These are phyloP conservation scores for Fusarium nurragi DNA, from an alignment of 2,329 filamentous ascomycete species.

Conservation along the genomic window DNA sequence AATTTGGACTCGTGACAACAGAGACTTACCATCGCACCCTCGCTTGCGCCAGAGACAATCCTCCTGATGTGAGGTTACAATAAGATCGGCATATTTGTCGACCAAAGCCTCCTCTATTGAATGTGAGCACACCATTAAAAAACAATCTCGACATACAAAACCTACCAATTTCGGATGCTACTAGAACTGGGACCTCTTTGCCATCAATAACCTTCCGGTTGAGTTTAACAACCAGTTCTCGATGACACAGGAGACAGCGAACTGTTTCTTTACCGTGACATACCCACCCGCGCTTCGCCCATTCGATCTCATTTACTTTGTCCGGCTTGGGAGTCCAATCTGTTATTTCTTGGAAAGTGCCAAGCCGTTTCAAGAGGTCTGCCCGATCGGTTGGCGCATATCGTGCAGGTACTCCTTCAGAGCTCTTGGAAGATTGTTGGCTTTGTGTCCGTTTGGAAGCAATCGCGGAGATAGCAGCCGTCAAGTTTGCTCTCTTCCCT, in stretches of 20 bases:
- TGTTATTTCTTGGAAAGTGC: slow-evolving; percentile 90
- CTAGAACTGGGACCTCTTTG: slow-evolving; percentile 61
- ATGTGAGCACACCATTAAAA: slow-evolving; percentile 32
- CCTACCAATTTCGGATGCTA: slow-evolving; percentile 68
- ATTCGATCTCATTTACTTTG: slow-evolving; percentile 86
- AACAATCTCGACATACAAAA: background rate
- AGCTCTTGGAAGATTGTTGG: slow-evolving; percentile 32
- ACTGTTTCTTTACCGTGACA: slow-evolving; percentile 87
- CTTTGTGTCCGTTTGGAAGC: slow-evolving; percentile 39
- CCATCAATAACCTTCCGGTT: slow-evolving; percentile 68
- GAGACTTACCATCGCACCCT: slow-evolving; percentile 79
- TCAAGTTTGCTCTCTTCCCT: slow-evolving; percentile 30
- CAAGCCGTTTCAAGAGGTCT: slow-evolving; percentile 81
- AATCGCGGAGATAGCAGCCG: slow-evolving; percentile 39
- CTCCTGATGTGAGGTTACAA: slow-evolving; percentile 79
- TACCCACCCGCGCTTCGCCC: slow-evolving; percentile 93
- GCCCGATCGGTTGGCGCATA: slow-evolving; percentile 89
- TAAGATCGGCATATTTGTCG: slow-evolving; percentile 77
- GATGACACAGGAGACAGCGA: slow-evolving; percentile 84
- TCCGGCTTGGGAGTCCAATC: slow-evolving; percentile 95
- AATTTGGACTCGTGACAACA: background rate
- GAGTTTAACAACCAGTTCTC: slow-evolving; percentile 84
- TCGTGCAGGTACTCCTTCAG: slow-evolving; percentile 60
- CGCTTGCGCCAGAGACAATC: slow-evolving; percentile 86
- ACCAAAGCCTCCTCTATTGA: slow-evolving; percentile 71